Conservation (phyloP, 2,329 filamentous ascomycete species). For the Magnaporthiopsis incrustans region DNA sequence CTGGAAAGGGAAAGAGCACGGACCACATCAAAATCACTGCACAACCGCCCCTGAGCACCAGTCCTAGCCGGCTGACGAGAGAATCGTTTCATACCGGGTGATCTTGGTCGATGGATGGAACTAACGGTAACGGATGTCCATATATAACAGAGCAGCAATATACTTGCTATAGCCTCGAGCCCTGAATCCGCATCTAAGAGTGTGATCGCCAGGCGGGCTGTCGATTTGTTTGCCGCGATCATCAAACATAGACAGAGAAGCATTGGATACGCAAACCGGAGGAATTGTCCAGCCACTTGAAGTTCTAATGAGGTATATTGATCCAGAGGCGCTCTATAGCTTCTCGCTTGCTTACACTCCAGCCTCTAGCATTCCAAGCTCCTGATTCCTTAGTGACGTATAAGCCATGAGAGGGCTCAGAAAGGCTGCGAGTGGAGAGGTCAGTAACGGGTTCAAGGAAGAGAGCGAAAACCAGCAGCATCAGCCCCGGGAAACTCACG, state of each 20-base stretch:
- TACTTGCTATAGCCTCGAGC: too few relatives aligned
- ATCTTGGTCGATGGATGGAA: too few relatives aligned
- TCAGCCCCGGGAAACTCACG: slow-evolving; percentile 35
- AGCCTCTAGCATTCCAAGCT: background rate
- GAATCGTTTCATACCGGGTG: too few relatives aligned
- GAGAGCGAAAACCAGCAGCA: too few relatives aligned
- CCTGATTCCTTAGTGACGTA: background rate
- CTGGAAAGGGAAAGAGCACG: background rate
- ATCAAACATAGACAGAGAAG: background rate
- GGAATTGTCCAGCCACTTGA: background rate
- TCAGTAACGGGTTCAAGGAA: background rate
- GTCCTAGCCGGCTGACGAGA: too few relatives aligned
- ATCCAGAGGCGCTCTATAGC: background rate
- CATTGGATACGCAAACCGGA: too few relatives aligned
- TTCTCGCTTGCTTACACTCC: background rate
- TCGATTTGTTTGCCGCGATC: too few relatives aligned
- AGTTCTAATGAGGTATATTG: background rate
- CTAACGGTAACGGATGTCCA: too few relatives aligned
- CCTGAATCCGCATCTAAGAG: too few relatives aligned
- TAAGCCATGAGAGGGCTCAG: slow-evolving; percentile 6
- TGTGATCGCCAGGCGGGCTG: too few relatives aligned
- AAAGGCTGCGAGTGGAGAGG: slow-evolving; percentile 11
- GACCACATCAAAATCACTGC: background rate
- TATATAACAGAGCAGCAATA: too few relatives aligned
- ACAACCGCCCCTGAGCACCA: too few relatives aligned